These are phyloP conservation scores for Talaromyces thailandensis DNA, from an alignment of 495 filamentous ascomycete species.

Conservation along the genomic window DNA sequence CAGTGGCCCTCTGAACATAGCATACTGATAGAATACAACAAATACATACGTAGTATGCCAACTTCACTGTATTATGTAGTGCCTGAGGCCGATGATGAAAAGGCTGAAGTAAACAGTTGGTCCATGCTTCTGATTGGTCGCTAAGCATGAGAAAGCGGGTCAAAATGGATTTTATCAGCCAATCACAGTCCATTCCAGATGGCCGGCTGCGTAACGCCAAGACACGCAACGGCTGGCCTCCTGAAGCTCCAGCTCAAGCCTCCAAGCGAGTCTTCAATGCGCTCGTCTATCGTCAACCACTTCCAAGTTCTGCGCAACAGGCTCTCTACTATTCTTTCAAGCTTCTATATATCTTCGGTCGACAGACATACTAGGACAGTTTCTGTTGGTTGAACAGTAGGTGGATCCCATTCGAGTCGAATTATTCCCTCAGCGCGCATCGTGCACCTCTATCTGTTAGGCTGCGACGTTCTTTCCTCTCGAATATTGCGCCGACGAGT, in stretches of 20 bases:
- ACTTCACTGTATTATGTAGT: neutral
- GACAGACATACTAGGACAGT: neutral
- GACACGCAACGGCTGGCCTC: no score
- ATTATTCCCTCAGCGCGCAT: neutral
- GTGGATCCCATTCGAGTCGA: neutral
- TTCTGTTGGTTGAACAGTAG: neutral
- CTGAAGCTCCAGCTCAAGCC: slow-evolving; percentile 2
- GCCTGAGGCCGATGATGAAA: neutral
- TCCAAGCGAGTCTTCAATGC: neutral
- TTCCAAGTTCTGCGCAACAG: neutral
- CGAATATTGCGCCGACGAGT: neutral
- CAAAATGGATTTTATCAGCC: neutral
- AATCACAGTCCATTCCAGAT: neutral
- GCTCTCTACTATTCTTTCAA: neutral
- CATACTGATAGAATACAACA: neutral
- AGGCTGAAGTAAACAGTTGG: neutral
- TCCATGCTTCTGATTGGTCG: neutral
- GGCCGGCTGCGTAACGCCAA: neutral
- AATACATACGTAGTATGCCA: neutral
- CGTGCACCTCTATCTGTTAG: neutral
- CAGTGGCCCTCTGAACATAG: neutral
- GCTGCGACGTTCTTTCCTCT: neutral
- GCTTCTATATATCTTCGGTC: neutral
- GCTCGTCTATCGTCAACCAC: neutral
- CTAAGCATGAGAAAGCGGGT: neutral